phyloP scores from a whole-genome alignment of 345 rosid genomes.

The Eucalyptus cloeziana region DNA sequence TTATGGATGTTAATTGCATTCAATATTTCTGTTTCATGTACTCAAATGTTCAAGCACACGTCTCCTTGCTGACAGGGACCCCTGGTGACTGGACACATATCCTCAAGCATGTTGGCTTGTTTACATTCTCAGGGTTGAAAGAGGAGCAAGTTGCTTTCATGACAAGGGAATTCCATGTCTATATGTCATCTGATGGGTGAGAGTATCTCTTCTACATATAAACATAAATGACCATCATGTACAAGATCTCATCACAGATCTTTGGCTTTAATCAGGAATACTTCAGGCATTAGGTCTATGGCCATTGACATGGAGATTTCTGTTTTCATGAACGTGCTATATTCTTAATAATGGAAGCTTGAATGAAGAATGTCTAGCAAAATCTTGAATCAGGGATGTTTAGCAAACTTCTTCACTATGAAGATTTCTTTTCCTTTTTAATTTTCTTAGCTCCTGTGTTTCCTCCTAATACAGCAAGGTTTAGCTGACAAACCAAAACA shows the following conservation, averaged over 20 bases:
- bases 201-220: not conserved
- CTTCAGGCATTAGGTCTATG: not conserved
- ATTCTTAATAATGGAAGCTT: not conserved
- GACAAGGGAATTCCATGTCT: slow-evolving; percentile 41
- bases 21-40: not conserved
- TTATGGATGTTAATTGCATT: not conserved
- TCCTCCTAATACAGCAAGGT: not conserved
- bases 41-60: not conserved
- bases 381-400: not conserved
- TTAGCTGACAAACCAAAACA: not conserved
- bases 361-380: not conserved
- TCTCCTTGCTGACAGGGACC: slow-evolving; percentile 16
- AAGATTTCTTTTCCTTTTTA: not conserved
- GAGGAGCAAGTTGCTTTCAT: slow-evolving; percentile 29
- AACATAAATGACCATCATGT: not conserved
- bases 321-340: not conserved
- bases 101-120: slow-evolving; percentile 37
- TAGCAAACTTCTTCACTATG: not conserved
- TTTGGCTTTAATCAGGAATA: not conserved
- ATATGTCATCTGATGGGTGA: slow-evolving; percentile 52
- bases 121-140: slow-evolving; percentile 32
- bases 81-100: slow-evolving; percentile 59
- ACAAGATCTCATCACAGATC: not conserved
- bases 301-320: not conserved
- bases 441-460: not conserved